phyloP scores from a whole-genome alignment of 345 rosid species.

The Murraya paniculata region DNA sequence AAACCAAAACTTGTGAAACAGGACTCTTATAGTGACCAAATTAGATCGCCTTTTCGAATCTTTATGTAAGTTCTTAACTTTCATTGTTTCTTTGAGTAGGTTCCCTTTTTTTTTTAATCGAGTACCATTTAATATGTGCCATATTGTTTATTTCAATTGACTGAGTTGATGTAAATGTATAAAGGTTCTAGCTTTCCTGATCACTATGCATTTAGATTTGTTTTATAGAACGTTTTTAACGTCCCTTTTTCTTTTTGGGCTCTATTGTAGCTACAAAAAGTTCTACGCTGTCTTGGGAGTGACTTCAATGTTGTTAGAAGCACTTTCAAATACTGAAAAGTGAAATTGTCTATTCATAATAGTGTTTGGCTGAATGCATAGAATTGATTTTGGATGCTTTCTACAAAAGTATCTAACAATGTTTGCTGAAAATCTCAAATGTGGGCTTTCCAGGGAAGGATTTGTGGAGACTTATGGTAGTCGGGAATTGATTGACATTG shows the following conservation, averaged over 20 bases:
- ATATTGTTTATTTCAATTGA: not conserved
- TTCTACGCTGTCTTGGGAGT: not conserved
- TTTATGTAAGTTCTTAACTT: conserved; percentile 52
- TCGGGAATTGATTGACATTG: conserved; percentile 34
- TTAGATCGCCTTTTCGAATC: conserved; percentile 68
- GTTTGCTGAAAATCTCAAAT: not conserved
- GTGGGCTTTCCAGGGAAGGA: conserved; percentile 42
- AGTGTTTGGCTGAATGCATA: not conserved
- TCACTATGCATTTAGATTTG: not conserved
- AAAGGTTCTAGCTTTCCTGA: not conserved
- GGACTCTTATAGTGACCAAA: conserved; percentile 36
- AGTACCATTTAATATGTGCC: not conserved
- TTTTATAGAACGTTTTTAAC: not conserved
- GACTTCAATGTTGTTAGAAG: not conserved
- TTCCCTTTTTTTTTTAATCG: not conserved
- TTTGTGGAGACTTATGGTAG: conserved; percentile 25
- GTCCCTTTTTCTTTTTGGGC: not conserved
- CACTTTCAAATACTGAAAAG: not conserved
- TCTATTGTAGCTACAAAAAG: not conserved
- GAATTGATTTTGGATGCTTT: not conserved
- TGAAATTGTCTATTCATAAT: not conserved
- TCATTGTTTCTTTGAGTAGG: not conserved
- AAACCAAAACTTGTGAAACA: conserved; percentile 24
- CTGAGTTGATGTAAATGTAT: not conserved
- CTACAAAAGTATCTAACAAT: not conserved